These are phyloP conservation scores for Babesia divergens DNA, from an alignment of 169 alveolate species.

Conservation along the genomic window DNA sequence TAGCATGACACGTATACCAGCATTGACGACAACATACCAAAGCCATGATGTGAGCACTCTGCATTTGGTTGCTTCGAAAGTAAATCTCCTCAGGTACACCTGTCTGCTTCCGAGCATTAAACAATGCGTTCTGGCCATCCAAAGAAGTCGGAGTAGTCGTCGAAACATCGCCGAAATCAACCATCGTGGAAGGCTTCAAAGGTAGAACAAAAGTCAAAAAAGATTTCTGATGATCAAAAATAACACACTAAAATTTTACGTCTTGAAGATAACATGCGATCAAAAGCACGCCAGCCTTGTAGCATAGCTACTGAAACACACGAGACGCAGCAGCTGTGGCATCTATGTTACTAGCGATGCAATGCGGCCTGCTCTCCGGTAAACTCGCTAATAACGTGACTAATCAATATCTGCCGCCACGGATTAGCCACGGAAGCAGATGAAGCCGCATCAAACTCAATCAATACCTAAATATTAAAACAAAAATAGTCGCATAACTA, in stretches of 20 bases:
- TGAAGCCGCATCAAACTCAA: neutral
- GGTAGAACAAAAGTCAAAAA: too few species aligned
- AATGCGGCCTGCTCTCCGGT: too few species aligned
- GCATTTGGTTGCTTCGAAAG: conserved; percentile 5
- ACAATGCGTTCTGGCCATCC: neutral
- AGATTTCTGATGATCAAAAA: too few species aligned
- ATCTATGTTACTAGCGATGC: too few species aligned
- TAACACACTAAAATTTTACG: too few species aligned
- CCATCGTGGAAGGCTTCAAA: too few species aligned
- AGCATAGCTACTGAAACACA: too few species aligned
- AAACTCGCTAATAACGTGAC: too few species aligned
- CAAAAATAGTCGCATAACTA: neutral
- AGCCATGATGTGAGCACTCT: conserved; percentile 49
- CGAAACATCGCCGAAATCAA: neutral
- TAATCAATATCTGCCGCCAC: neutral
- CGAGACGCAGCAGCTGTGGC: too few species aligned
- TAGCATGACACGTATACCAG: neutral
- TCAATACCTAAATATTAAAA: neutral
- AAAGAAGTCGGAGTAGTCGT: neutral
- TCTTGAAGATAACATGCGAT: too few species aligned
- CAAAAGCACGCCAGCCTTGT: too few species aligned
- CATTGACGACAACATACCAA: conserved; percentile 17
- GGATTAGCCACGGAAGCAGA: neutral
- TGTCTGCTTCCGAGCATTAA: neutral
- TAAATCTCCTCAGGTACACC: neutral